A percentile compares a stretch with the other conserved stretches of the same genome.
These are phyloP conservation scores for Primulina tabacum DNA, from an alignment of 257 asterid species.

Conservation along the genomic window DNA sequence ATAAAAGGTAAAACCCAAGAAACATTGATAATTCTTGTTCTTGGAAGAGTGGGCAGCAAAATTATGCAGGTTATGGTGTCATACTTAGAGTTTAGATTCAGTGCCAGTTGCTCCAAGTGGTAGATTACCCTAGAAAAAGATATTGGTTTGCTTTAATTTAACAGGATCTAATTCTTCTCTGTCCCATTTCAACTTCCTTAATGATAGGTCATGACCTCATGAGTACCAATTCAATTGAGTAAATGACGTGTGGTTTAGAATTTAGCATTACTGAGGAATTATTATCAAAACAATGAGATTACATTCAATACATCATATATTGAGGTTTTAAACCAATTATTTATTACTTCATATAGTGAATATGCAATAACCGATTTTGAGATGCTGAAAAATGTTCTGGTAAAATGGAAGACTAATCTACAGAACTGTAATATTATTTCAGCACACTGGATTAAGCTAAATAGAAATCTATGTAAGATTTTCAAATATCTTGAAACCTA, in stretches of 20 bases:
- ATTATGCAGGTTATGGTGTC: neutral
- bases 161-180: neutral
- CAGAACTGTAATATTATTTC: conserved; percentile 3
- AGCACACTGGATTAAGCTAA: conserved; percentile 7
- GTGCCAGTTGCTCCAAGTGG: neutral
- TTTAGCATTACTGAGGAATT: neutral
- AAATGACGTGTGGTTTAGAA: neutral
- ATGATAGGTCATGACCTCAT: neutral
- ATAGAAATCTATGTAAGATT: conserved; percentile 6
- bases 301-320: no score
- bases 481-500: neutral
- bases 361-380: neutral
- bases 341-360: neutral
- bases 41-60: neutral
- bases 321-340: neutral
- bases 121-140: neutral
- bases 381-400: neutral
- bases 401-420: neutral
- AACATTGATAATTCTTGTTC: no score
- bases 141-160: neutral
- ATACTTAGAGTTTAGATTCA: neutral
- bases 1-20: neutral
- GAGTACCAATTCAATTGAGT: neutral
- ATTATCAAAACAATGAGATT: neutral
- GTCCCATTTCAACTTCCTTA: neutral